phyloP scores from a whole-genome alignment of 1,284 basidiomycete genomes.

The Naganishia sp. region DNA sequence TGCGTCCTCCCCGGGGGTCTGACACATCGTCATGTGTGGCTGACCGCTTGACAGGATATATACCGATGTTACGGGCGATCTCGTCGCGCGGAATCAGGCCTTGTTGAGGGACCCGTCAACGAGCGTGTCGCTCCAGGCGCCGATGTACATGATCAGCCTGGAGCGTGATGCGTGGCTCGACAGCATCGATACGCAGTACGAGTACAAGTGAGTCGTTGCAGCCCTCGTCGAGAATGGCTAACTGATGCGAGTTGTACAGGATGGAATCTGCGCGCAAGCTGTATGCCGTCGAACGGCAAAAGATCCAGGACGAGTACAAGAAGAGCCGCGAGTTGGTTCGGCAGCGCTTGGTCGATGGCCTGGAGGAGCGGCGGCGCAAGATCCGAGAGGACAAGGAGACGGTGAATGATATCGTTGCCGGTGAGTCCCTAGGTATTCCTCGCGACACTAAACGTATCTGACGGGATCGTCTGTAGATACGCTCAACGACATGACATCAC shows the following conservation, averaged over 20 bases:
- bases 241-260: background rate
- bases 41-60: constrained; percentile 45
- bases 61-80: constrained; percentile 50
- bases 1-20: constrained; percentile 39
- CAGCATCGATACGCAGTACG: constrained; percentile 54
- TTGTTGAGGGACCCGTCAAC: constrained; percentile 55
- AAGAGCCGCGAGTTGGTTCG: constrained; percentile 52
- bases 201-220: constrained; percentile 51
- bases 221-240: background rate
- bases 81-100: constrained; percentile 49
- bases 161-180: constrained; percentile 56
- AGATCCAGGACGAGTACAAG: constrained; percentile 57
- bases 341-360: constrained; percentile 54
- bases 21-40: background rate
- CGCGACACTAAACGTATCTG: background rate
- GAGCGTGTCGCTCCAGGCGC: constrained; percentile 54
- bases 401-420: constrained; percentile 54
- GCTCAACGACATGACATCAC: constrained; percentile 41
- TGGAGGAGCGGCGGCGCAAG: constrained; percentile 57
- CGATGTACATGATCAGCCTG: constrained; percentile 55
- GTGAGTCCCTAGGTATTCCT: constrained; percentile 42
- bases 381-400: constrained; percentile 59
- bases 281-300: constrained; percentile 56
- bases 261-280: constrained; percentile 42
- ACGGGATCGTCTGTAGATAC: constrained; percentile 39